Conservation (phyloP, 2,329 filamentous ascomycete species). For the Neofusicoccum sp. region DNA sequence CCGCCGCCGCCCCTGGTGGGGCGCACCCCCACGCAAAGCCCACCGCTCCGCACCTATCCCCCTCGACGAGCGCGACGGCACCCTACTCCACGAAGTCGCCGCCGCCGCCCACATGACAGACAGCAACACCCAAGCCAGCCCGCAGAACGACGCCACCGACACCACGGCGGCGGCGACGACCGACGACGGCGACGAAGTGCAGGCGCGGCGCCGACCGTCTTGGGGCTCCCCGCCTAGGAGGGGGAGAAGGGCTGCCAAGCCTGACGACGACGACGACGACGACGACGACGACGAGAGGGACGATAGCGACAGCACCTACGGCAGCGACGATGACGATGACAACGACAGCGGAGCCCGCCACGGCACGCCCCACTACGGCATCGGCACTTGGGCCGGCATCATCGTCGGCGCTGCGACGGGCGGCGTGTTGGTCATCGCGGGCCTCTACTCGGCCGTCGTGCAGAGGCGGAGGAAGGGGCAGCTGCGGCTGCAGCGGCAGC, state of each 20-base stretch:
- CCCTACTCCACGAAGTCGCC: too few species aligned
- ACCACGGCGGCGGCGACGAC: not conserved
- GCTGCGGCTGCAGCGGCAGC: not conserved
- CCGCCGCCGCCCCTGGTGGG: too few species aligned
- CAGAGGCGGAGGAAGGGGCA: not conserved
- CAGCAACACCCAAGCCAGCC: too few species aligned
- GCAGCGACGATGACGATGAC: not conserved
- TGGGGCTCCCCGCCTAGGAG: too few species aligned
- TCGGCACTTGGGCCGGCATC: constrained; percentile 1
- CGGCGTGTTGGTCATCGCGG: not conserved
- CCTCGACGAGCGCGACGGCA: too few species aligned
- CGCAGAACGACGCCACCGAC: too few species aligned
- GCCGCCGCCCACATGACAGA: too few species aligned
- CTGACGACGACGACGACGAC: not conserved
- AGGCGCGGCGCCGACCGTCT: too few species aligned
- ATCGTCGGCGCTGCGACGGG: not conserved
- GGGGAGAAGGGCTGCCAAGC: not conserved
- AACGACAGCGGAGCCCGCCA: not conserved
- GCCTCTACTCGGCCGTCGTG: not conserved
- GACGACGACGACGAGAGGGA: not conserved
- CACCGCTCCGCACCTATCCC: too few species aligned
- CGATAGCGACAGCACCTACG: not conserved
- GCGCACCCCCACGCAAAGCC: too few species aligned
- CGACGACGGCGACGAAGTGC: not conserved
- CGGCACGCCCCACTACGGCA: not conserved